Evolutionary conservation across 768 basidiomycete species (phyloP).

Genomic region (Tylopilus rubrobrunneus): DNA sequence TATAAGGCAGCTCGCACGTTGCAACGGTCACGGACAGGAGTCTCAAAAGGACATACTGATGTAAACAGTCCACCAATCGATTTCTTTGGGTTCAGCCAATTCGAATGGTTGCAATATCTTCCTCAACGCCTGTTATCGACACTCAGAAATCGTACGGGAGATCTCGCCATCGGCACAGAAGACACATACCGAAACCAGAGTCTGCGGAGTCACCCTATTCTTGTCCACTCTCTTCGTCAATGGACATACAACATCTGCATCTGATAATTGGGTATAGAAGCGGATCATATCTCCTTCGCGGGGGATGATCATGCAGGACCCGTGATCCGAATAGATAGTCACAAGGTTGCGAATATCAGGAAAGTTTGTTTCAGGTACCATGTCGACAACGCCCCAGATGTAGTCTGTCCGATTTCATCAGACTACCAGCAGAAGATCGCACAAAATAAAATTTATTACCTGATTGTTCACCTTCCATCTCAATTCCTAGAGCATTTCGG

Average conservation of each 20-base stretch:
- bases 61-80: too few relatives aligned
- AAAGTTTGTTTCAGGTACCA: constrained; percentile 66
- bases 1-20: too few relatives aligned
- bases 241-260: constrained; percentile 41
- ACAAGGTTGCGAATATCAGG: constrained; percentile 67
- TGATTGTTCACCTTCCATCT: constrained; percentile 45
- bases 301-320: constrained; percentile 72
- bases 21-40: background rate
- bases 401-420: constrained; percentile 42
- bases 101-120: too few relatives aligned
- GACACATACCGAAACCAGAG: too few relatives aligned
- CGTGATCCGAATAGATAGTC: constrained; percentile 62
- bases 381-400: constrained; percentile 34
- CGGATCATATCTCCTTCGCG: constrained; percentile 65
- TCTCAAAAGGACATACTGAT: background rate
- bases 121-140: too few relatives aligned
- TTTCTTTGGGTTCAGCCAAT: too few relatives aligned
- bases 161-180: too few relatives aligned
- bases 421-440: background rate
- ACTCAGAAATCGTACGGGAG: too few relatives aligned
- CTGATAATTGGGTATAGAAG: constrained; percentile 65
- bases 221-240: constrained; percentile 51
- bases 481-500: constrained; percentile 39
- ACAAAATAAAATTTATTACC: constrained; percentile 28
- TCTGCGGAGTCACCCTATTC: constrained; percentile 42